Evolutionary conservation across 176 grass and related monocot genomes (phyloP).

Genomic region (Chloris gayana): DNA sequence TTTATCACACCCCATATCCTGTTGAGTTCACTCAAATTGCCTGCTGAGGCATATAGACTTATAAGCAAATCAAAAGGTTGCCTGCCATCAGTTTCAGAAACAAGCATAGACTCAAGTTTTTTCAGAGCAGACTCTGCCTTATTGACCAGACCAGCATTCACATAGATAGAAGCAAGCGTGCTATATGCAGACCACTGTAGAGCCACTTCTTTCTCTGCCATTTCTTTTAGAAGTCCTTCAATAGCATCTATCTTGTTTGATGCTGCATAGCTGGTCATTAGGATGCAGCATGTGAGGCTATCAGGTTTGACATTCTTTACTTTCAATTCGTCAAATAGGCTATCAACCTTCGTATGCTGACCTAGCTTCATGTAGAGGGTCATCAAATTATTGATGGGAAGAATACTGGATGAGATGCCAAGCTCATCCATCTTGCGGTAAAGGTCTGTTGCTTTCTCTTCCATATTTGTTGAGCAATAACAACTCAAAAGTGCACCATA

Average conservation of each 20-base stretch:
- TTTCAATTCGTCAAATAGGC: constrained; percentile 74
- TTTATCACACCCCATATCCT: constrained; percentile 66
- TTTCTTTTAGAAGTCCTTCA: constrained; percentile 72
- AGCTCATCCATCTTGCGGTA: constrained; percentile 61
- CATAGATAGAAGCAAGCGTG: constrained; percentile 71
- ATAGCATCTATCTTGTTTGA: constrained; percentile 56
- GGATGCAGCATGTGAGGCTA: constrained; percentile 67
- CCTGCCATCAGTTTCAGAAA: constrained; percentile 32
- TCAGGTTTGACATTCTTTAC: constrained; percentile 53
- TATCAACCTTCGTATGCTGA: constrained; percentile 54
- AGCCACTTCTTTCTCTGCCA: constrained; percentile 39
- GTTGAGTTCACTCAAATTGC: constrained; percentile 63
- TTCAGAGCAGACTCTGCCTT: constrained; percentile 72
- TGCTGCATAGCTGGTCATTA: constrained; percentile 70
- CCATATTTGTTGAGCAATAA: constrained; percentile 56
- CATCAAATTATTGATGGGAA: constrained; percentile 73
- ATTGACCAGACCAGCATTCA: constrained; percentile 50
- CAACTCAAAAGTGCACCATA: constrained; percentile 66
- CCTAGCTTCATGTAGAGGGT: constrained; percentile 60
- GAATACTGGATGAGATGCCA: constrained; percentile 23
- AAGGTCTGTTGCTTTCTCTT: constrained; percentile 61
- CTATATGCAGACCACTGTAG: constrained; percentile 65
- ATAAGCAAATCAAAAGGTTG: constrained; percentile 67
- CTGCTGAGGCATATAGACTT: constrained; percentile 56
- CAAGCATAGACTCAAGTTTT: constrained; percentile 65